Conservation (phyloP, 2,329 filamentous ascomycete species). For the Pseudocercospora fijiensis region DNA sequence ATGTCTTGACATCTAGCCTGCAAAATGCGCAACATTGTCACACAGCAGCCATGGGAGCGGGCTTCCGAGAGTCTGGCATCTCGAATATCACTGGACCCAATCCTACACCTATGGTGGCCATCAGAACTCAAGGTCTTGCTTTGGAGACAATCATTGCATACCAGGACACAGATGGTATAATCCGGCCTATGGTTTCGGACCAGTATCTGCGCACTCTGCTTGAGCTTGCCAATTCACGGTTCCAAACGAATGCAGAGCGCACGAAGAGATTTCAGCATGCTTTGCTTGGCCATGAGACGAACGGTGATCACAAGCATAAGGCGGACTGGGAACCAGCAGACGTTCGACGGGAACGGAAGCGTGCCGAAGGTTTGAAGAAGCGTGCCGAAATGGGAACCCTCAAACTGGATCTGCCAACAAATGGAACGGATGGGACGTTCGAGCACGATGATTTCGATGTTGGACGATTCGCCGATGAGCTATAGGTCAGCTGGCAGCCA, state of each 20-base stretch:
- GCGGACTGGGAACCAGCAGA: constrained; percentile 43
- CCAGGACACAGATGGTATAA: constrained; percentile 41
- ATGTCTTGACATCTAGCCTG: constrained; percentile 75
- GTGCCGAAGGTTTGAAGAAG: constrained; percentile 50
- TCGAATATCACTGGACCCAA: constrained; percentile 30
- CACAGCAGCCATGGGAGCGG: constrained; percentile 72
- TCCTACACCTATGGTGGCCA: constrained; percentile 71
- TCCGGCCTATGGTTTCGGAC: constrained; percentile 60
- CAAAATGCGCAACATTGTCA: constrained; percentile 73
- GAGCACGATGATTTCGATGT: constrained; percentile 9
- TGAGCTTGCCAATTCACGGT: constrained; percentile 70
- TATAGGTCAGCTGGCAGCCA: background rate
- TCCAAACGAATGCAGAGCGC: constrained; percentile 65
- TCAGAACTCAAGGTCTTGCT: constrained; percentile 77
- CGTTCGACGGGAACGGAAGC: constrained; percentile 41
- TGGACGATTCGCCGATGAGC: constrained; percentile 3
- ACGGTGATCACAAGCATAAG: constrained; percentile 33
- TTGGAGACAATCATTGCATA: constrained; percentile 79
- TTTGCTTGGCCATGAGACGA: constrained; percentile 43
- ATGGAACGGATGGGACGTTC: background rate
- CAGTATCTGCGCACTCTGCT: constrained; percentile 68
- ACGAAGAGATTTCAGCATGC: constrained; percentile 63
- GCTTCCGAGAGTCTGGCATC: constrained; percentile 87
- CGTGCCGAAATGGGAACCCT: constrained; percentile 17
- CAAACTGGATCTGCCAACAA: background rate